Percentiles rank a stretch among this genome's conserved stretches.
These are phyloP conservation scores for Scutellaria galericulata DNA, from an alignment of 257 asterid genomes.

Conservation along the genomic window DNA sequence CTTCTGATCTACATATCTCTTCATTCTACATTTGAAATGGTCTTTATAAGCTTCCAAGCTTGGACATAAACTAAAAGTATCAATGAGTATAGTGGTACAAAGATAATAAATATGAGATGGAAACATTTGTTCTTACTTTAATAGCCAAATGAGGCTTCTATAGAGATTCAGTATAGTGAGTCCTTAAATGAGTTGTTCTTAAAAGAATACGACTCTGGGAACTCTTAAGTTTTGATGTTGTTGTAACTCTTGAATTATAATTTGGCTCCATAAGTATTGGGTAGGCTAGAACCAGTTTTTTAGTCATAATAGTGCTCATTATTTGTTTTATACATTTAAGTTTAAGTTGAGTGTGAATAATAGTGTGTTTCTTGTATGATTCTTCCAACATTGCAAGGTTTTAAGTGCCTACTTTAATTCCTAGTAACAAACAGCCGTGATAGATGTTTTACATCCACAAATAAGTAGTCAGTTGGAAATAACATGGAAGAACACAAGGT, in stretches of 20 bases:
- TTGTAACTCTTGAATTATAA: neutral
- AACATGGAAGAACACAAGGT: neutral
- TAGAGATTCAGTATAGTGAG: neutral
- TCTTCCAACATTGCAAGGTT: too few species aligned
- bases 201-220: neutral
- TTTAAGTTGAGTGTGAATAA: too few species aligned
- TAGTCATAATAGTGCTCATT: neutral
- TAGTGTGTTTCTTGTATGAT: too few species aligned
- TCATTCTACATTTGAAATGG: too few species aligned
- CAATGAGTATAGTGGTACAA: neutral
- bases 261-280: neutral
- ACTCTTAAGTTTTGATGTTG: neutral
- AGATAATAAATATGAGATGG: neutral
- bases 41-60: too few species aligned
- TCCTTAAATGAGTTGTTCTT: neutral
- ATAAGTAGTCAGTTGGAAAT: too few species aligned
- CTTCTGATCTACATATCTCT: too few species aligned
- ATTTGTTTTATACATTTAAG: neutral
- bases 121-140: too few species aligned
- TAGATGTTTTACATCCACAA: too few species aligned
- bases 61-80: too few species aligned
- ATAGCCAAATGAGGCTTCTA: too few species aligned
- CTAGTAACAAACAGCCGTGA: neutral
- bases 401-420: constrained; percentile 1
- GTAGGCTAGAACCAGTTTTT: neutral